Conservation (phyloP, 2,329 filamentous ascomycete genomes). For the Madurella mycetomatis region DNA sequence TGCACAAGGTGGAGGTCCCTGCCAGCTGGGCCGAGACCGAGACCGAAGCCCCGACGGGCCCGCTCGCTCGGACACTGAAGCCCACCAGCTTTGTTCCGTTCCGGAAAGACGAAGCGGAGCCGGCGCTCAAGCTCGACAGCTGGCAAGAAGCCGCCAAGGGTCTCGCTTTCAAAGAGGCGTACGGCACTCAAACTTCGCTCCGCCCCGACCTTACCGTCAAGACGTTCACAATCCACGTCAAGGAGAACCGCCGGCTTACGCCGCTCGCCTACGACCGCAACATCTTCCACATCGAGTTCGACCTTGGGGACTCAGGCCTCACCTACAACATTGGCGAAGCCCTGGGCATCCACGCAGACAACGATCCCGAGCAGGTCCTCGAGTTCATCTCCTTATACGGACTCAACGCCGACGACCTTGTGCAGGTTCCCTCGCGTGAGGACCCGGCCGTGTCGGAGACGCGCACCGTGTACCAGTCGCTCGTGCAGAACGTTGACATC, state of each 20-base stretch:
- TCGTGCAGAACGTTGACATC: constrained; percentile 91
- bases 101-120: constrained; percentile 69
- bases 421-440: constrained; percentile 87
- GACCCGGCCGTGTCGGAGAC: constrained; percentile 70
- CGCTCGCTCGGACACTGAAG: constrained; percentile 64
- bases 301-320: constrained; percentile 83
- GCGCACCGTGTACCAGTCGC: constrained; percentile 86
- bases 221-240: constrained; percentile 83
- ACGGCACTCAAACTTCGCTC: constrained; percentile 65
- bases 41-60: constrained; percentile 55
- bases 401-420: constrained; percentile 73
- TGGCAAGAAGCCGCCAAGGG: constrained; percentile 86
- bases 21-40: constrained; percentile 73
- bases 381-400: constrained; percentile 89
- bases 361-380: constrained; percentile 71
- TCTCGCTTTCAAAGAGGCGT: constrained; percentile 91
- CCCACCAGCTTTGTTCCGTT: constrained; percentile 80
- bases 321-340: constrained; percentile 97
- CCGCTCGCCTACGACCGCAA: constrained; percentile 89
- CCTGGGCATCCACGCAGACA: constrained; percentile 92
- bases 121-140: constrained; percentile 59
- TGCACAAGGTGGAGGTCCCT: constrained; percentile 71
- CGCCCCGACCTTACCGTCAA: constrained; percentile 83
- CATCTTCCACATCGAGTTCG: constrained; percentile 99
- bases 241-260: constrained; percentile 92